Evolutionary conservation across 257 asterid genomes (phyloP).

Genomic region (Solanum pimpinellifolium): DNA sequence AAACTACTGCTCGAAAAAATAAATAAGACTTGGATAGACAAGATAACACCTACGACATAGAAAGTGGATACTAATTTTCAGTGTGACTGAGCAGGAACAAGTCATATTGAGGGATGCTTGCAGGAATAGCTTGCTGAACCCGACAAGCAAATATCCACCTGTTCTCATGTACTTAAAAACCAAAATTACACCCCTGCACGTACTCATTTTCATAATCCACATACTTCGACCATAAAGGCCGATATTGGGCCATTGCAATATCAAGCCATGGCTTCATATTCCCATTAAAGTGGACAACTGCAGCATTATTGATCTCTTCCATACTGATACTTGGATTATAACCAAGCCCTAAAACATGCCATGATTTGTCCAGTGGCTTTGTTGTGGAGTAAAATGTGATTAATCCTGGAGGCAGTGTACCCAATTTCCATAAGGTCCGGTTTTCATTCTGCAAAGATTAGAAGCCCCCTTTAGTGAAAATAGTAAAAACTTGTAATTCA

Average conservation of each 20-base stretch:
- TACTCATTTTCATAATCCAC: conserved; percentile 69
- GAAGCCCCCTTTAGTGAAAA: neutral
- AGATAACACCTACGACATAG: conserved; percentile 8
- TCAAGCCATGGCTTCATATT: conserved; percentile 92
- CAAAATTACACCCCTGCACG: conserved; percentile 78
- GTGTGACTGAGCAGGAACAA: conserved; percentile 21
- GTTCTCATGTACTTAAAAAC: conserved; percentile 26
- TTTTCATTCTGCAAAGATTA: conserved; percentile 50
- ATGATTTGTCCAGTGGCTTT: conserved; percentile 75
- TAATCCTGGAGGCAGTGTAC: conserved; percentile 85
- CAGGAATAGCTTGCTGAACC: conserved; percentile 18
- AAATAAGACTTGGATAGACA: conserved; percentile 12
- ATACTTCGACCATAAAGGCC: conserved; percentile 72
- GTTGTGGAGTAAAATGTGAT: conserved; percentile 84
- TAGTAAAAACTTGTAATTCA: neutral
- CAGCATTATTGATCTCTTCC: conserved; percentile 77
- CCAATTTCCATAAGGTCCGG: conserved; percentile 81
- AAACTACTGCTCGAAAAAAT: conserved; percentile 7
- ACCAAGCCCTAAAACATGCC: conserved; percentile 97
- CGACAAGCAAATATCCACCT: conserved; percentile 14
- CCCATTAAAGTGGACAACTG: conserved; percentile 87
- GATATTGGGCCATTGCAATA: conserved; percentile 68
- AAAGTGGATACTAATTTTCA: conserved; percentile 16
- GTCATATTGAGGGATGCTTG: conserved; percentile 11
- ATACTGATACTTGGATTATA: conserved; percentile 76